A percentile compares a stretch with the other conserved stretches of the same genome.
These are phyloP conservation scores for Candida labiduridarum DNA, from an alignment of 1,139 yeast species.

Conservation along the genomic window DNA sequence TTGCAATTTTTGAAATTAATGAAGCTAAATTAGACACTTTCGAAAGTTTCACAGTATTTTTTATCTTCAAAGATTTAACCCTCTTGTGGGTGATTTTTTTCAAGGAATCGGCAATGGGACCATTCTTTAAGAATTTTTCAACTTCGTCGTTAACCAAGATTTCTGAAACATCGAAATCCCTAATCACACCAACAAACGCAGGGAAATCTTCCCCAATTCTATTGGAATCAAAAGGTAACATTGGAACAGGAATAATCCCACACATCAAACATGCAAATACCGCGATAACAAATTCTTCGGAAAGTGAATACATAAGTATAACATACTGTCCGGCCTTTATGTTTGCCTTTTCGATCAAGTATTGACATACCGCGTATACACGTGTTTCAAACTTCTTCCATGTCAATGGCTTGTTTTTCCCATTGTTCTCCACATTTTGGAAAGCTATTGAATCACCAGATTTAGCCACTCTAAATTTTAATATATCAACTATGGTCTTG, in stretches of 20 bases:
- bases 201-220: constrained; percentile 76
- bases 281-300: constrained; percentile 85
- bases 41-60: constrained; percentile 68
- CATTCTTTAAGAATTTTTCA: constrained; percentile 69
- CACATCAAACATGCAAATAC: constrained; percentile 83
- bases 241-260: constrained; percentile 80
- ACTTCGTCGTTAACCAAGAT: constrained; percentile 80
- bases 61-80: constrained; percentile 53
- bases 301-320: constrained; percentile 80
- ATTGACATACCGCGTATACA: constrained; percentile 70
- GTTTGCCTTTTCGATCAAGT: constrained; percentile 52
- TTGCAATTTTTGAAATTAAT: constrained; percentile 46
- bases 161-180: constrained; percentile 71
- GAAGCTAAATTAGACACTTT: constrained; percentile 57
- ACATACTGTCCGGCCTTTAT: constrained; percentile 72
- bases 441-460: constrained; percentile 84
- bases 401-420: constrained; percentile 60
- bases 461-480: constrained; percentile 75
- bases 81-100: constrained; percentile 54
- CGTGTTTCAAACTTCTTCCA: constrained; percentile 86
- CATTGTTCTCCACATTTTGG: constrained; percentile 59
- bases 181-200: constrained; percentile 64
- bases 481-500: constrained; percentile 67
- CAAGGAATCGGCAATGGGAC: constrained; percentile 63
- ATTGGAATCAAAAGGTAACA: constrained; percentile 72